Conservation (phyloP, 1,284 basidiomycete genomes). For the Termitomyces sp. region DNA sequence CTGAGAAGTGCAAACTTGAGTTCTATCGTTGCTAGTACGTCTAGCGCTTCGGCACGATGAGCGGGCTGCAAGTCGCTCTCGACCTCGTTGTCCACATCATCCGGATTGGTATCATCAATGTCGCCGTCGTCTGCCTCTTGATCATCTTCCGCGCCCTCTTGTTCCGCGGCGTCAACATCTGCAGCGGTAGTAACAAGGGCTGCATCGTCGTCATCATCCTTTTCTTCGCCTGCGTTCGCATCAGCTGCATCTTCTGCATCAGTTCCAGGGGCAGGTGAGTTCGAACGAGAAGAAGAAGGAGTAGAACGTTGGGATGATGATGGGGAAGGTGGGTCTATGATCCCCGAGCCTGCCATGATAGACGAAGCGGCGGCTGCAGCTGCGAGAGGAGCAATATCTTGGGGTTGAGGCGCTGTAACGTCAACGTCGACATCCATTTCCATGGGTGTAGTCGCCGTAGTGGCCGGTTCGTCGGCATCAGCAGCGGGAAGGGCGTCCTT, state of each 20-base stretch:
- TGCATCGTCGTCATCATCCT: constrained; percentile 13
- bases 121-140: constrained; percentile 22
- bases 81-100: constrained; percentile 37
- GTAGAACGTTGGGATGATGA: constrained; percentile 32
- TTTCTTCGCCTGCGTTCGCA: constrained; percentile 1
- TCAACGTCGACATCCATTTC: constrained; percentile 31
- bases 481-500: constrained; percentile 14
- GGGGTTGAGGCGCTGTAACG: constrained; percentile 29
- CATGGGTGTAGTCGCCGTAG: constrained; percentile 2
- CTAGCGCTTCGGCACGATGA: constrained; percentile 74
- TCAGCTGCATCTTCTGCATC: constrained; percentile 8
- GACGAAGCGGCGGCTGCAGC: constrained; percentile 41
- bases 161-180: constrained; percentile 23
- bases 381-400: constrained; percentile 36
- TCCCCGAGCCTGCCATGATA: constrained; percentile 45
- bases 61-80: constrained; percentile 68
- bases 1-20: constrained; percentile 72
- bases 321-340: constrained; percentile 32
- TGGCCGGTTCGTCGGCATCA: constrained; percentile 11
- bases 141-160: constrained; percentile 27
- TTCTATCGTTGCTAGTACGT: constrained; percentile 72
- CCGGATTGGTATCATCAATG: constrained; percentile 36
- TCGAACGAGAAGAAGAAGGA: constrained; percentile 38
- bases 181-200: constrained; percentile 1
- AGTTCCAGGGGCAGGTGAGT: constrained; percentile 29